phyloP scores from a whole-genome alignment of 768 basidiomycete genomes.

The Naganishia antarctica region DNA sequence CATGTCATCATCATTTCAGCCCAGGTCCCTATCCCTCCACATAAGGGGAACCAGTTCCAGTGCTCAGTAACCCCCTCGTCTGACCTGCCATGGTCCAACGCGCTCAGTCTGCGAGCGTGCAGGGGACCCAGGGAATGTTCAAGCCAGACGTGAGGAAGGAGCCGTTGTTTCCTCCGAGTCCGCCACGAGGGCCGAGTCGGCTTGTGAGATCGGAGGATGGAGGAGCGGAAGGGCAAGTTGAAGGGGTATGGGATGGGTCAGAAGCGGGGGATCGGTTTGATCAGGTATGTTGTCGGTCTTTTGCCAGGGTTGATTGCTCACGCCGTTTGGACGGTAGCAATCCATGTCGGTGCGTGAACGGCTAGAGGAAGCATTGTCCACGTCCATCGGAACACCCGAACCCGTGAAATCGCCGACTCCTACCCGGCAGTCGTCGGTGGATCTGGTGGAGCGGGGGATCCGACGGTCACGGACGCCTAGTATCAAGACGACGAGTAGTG shows the following conservation, averaged over 20 bases:
- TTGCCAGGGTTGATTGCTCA: neutral
- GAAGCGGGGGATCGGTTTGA: neutral
- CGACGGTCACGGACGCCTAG: neutral
- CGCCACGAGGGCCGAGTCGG: neutral
- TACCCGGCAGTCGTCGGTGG: neutral
- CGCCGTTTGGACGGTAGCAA: neutral
- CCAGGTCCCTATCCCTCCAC: neutral
- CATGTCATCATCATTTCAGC: neutral
- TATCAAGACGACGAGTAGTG: neutral
- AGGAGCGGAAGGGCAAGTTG: neutral
- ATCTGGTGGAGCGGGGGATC: neutral
- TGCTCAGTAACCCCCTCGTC: no score
- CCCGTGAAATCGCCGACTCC: neutral
- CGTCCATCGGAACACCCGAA: neutral
- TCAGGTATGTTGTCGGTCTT: neutral
- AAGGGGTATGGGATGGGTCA: neutral
- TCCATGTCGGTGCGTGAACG: slow-evolving; percentile 7
- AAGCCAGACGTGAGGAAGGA: neutral
- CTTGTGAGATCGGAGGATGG: no score
- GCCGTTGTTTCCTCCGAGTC: slow-evolving; percentile 11
- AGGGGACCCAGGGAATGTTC: no score
- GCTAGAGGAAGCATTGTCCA: neutral
- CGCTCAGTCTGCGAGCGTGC: no score
- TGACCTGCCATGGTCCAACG: no score
- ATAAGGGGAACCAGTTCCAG: no score